Base-by-base conservation (phyloP, 1,284 basidiomycete genomes). In the Psilocybe mexicana region DNA sequence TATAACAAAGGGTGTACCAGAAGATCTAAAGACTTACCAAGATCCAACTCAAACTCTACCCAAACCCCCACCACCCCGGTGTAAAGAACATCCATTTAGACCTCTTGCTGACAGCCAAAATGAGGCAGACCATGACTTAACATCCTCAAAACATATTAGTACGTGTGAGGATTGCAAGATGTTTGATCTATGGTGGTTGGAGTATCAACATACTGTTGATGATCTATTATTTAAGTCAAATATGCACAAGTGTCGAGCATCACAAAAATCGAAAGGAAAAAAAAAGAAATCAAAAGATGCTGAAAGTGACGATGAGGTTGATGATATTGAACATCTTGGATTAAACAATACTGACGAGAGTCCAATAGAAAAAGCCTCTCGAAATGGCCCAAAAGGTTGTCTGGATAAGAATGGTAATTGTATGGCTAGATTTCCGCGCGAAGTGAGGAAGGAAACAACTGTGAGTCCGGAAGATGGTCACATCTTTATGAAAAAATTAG, bases 401-500 rank as follows among this genome's bases (percentile, higher is more conserved):
- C 28, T 57, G 12, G 38, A 52, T 35, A 36, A 35, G 4, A 28
- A 59, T 36, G 57, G 56, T 12, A 40, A 51, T 6, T 64, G 61
- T 40, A 46, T 25, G 35, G 63, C 64, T 5, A 43, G 62, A 0
- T 66, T 66, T 51, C 65, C 61, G 24, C 44, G 60, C 5, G 35
- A 58, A 11, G 11, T 65, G 8, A 33, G 45, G 35, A 10, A 30
- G 12, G 8, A 61, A 4, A 64, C 63, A 1, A 11, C 24, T 0
- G 52, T 69, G 2, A 58, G 65, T 35, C 5, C 14, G 3, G 1
- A 26, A 8, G 55, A 58, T 43, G 67, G 65, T 1, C 51, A 47
- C 18, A 40, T 69, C 3, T 44, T 46, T 33, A 46, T 68, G 44
- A 68, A 64, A 47, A 66, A 67, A 45, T 14, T 49, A 1, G 64